Percentiles rank a stretch among this genome's conserved stretches.
These are phyloP conservation scores for Chernovozyma aurita DNA, from an alignment of 1,139 yeast genomes.

Conservation along the genomic window DNA sequence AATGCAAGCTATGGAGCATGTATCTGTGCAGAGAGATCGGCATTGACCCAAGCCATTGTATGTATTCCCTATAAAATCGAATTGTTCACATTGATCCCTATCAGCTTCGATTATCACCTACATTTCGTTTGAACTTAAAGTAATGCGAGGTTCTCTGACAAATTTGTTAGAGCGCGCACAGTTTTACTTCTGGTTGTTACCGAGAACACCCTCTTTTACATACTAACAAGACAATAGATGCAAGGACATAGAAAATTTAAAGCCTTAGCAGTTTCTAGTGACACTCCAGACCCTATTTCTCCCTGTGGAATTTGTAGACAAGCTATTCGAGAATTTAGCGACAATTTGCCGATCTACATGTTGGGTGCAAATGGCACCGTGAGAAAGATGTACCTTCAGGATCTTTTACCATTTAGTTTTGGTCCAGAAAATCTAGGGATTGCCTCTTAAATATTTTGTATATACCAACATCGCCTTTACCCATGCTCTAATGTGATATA, in stretches of 20 bases:
- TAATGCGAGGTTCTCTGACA: too few relatives aligned
- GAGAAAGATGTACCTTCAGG: conserved; percentile 47
- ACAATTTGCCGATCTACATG: conserved; percentile 55
- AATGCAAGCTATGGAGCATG: conserved; percentile 89
- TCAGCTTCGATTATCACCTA: too few relatives aligned
- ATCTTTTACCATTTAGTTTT: conserved; percentile 75
- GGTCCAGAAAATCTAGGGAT: conserved; percentile 53
- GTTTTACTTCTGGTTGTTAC: too few relatives aligned
- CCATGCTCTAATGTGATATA: too few relatives aligned
- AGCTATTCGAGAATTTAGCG: conserved; percentile 70
- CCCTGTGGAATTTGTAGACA: conserved; percentile 98
- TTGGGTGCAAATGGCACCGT: conserved; percentile 34
- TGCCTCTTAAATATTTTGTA: too few relatives aligned
- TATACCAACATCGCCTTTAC: too few relatives aligned
- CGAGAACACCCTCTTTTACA: too few relatives aligned
- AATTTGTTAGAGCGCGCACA: too few relatives aligned
- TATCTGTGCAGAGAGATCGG: conserved; percentile 87
- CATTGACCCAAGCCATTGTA: conserved; percentile 64
- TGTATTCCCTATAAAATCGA: too few relatives aligned
- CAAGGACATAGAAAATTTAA: conserved; percentile 43
- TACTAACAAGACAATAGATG: conserved; percentile 25
- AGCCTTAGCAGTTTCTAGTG: conserved; percentile 73
- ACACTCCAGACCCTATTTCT: conserved; percentile 54
- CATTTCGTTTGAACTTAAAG: too few relatives aligned
- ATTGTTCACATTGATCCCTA: too few relatives aligned